Conservation (phyloP, 805 yeast species). For the Saturnispora sekii region DNA sequence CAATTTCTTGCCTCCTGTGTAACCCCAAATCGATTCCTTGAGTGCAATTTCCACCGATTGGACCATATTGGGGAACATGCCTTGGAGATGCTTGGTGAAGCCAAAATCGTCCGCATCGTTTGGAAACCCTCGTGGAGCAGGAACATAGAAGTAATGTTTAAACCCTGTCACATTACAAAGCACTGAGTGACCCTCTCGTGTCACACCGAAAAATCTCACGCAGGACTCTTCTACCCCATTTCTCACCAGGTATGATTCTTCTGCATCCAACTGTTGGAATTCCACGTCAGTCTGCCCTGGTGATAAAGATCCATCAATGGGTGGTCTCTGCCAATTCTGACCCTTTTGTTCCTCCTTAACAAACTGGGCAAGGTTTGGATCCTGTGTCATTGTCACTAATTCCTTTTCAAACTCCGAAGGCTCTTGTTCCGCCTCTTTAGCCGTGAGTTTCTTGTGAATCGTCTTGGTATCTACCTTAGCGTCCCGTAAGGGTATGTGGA, state of each 20-base stretch:
- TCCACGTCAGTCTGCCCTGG: slow-evolving; percentile 43
- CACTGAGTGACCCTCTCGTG: slow-evolving; percentile 78
- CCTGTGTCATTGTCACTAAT: slow-evolving; percentile 33
- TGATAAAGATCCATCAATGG: slow-evolving; percentile 39
- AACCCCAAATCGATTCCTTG: slow-evolving; percentile 94
- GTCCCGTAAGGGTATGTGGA: slow-evolving; percentile 22
- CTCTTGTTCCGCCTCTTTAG: slow-evolving; percentile 25
- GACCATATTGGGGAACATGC: slow-evolving; percentile 47
- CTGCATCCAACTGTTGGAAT: slow-evolving; percentile 93
- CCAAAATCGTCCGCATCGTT: slow-evolving; percentile 40
- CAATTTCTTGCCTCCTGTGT: slow-evolving; percentile 61
- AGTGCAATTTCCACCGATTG: slow-evolving; percentile 47
- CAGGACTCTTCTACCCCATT: slow-evolving; percentile 41
- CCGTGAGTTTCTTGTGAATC: slow-evolving; percentile 22
- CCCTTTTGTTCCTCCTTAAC: slow-evolving; percentile 14
- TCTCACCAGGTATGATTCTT: slow-evolving; percentile 48
- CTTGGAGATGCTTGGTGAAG: slow-evolving; percentile 32
- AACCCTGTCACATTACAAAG: slow-evolving; percentile 87
- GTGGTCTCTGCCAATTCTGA: slow-evolving; percentile 44
- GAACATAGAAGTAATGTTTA: slow-evolving; percentile 81
- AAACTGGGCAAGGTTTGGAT: slow-evolving; percentile 19
- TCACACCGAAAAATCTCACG: slow-evolving; percentile 87
- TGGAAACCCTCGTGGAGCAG: slow-evolving; percentile 74
- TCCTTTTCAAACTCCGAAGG: slow-evolving; percentile 47
- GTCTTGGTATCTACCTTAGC: slow-evolving; percentile 16